Evolutionary conservation across 108 stramenopile genomes (phyloP), one percentile per base, ranked within the genome.

Genomic region (Schizochytrium sp.): DNA sequence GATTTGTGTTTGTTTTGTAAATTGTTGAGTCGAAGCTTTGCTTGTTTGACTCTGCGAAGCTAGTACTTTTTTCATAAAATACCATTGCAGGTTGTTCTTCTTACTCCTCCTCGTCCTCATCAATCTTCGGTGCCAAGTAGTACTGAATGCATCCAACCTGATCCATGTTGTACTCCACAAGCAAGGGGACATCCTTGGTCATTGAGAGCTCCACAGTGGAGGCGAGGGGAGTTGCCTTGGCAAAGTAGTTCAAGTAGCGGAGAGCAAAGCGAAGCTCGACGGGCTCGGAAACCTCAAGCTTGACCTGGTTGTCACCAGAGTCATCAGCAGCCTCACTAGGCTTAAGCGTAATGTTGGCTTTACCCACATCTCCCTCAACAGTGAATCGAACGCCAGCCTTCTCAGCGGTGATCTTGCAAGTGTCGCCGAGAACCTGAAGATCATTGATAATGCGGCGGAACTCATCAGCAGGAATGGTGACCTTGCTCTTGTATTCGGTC

Each of bases 71-170:
- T 28, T 28, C 28, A 28, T 28, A 28, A 28, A 28, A 28, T 28
- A 28, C 28, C 28, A 28, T 28, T 28, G 28, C 28, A 28, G 28
- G 59, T n/a, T 60, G 17, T n/a, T n/a, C 1, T 15, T 69, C 44
- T 15, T 69, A 69, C 64, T 87, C 76, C 53, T 96, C 96, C 90
- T 93, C 90, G 2, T 93, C 92, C 44, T 99, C 99, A 89, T 99
- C 99, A 90, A 99, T 98, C 96, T 99, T 99, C 56, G 99, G 99
- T 42, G 99, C 99, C 91, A 99, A 94, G 94, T 97, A 99, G 94
- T 97, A 99, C 89, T 96, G 96, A 64, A 99, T 94, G 53, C 92
- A 93, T 69, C 96, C 96, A 45, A 94, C 94, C n/a, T 72, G 42
- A 44, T 60, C 90, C 92, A 99, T 97, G 72, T 97, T 97, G 93